These are phyloP conservation scores for Ehretia macrophylla DNA, from an alignment of 257 asterid species.

Conservation along the genomic window DNA sequence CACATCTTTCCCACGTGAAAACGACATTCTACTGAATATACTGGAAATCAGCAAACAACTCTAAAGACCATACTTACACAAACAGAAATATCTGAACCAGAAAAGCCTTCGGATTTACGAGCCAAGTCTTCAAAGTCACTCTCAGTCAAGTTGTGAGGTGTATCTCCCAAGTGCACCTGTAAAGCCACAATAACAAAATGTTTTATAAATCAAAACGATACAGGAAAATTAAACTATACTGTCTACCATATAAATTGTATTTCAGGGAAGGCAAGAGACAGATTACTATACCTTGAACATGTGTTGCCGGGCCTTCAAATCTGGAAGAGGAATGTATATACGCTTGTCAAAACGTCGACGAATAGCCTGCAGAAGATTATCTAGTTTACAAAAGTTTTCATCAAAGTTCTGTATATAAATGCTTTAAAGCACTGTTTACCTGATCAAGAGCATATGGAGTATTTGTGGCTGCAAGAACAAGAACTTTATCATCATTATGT, in stretches of 20 bases:
- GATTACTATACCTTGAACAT: slow-evolving; percentile 74
- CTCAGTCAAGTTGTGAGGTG: slow-evolving; percentile 47
- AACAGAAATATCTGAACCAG: slow-evolving; percentile 56
- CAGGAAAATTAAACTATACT: background rate
- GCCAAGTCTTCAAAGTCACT: slow-evolving; percentile 44
- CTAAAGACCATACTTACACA: slow-evolving; percentile 36
- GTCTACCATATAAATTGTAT: background rate
- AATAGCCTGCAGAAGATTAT: slow-evolving; percentile 49
- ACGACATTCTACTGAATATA: background rate
- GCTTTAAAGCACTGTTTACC: slow-evolving; percentile 33
- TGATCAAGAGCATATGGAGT: slow-evolving; percentile 98
- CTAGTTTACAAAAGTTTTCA: background rate
- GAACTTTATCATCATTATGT: slow-evolving; percentile 96
- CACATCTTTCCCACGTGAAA: background rate
- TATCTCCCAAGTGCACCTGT: slow-evolving; percentile 50
- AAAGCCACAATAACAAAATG: slow-evolving; percentile 4
- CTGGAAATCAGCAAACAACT: background rate
- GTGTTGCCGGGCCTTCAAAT: slow-evolving; percentile 86
- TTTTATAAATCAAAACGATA: background rate
- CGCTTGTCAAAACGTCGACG: slow-evolving; percentile 97
- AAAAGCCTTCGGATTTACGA: slow-evolving; percentile 44
- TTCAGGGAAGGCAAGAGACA: background rate
- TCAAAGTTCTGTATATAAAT: background rate
- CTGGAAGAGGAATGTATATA: slow-evolving; percentile 95
- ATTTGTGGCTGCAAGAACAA: slow-evolving; percentile 97